These are phyloP conservation scores for Populus hybrid DNA, from an alignment of 441 rosid genomes.

Conservation along the genomic window DNA sequence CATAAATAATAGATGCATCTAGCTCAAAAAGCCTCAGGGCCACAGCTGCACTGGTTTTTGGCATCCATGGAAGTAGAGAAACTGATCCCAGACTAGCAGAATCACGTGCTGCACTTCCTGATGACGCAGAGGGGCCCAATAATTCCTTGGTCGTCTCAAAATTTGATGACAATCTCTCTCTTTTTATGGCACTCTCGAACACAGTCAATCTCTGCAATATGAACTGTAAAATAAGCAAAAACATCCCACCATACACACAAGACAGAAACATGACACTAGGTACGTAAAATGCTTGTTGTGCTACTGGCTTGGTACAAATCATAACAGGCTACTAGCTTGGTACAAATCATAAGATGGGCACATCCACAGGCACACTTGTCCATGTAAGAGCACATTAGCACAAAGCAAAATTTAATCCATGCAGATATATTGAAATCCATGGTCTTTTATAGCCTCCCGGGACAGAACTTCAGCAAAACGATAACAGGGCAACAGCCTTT, in stretches of 20 bases:
- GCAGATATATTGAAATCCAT: not conserved
- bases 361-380: not conserved
- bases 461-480: not conserved
- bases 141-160: slow-evolving; percentile 74
- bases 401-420: not conserved
- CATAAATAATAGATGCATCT: slow-evolving; percentile 61
- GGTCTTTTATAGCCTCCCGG: not conserved
- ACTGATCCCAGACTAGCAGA: slow-evolving; percentile 34
- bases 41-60: slow-evolving; percentile 75
- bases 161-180: slow-evolving; percentile 58
- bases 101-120: slow-evolving; percentile 20
- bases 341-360: not conserved
- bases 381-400: not conserved
- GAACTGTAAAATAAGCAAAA: slow-evolving; percentile 3
- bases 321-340: not conserved
- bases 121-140: slow-evolving; percentile 31
- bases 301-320: not conserved
- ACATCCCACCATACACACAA: not conserved
- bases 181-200: slow-evolving; percentile 70
- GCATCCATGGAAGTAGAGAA: slow-evolving; percentile 83
- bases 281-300: not conserved
- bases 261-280: not conserved
- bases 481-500: not conserved
- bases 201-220: slow-evolving; percentile 63
- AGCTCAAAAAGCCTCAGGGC: slow-evolving; percentile 84